phyloP scores from a whole-genome alignment of 345 rosid genomes.

The Populus davidiana region DNA sequence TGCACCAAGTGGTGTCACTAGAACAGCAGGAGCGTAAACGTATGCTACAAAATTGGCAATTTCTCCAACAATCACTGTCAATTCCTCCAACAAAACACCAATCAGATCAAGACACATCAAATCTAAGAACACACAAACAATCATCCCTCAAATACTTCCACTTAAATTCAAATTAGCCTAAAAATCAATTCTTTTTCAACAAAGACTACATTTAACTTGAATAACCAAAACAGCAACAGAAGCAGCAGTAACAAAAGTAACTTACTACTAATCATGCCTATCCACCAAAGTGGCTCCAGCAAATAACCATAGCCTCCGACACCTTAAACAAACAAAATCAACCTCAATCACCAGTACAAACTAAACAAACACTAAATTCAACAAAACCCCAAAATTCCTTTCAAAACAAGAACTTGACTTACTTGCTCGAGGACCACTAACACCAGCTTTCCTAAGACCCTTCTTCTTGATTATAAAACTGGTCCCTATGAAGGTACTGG shows the following conservation, averaged over 20 bases:
- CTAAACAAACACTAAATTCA: neutral
- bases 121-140: neutral
- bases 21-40: conserved; percentile 74
- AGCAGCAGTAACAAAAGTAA: conserved; percentile 1
- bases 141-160: neutral
- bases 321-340: conserved; percentile 30
- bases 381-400: neutral
- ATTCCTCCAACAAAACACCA: neutral
- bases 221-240: neutral
- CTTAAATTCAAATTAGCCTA: neutral
- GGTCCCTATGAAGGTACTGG: conserved; percentile 78
- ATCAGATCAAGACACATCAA: neutral
- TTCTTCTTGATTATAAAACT: conserved; percentile 87
- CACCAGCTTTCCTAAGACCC: conserved; percentile 63
- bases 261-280: conserved; percentile 84
- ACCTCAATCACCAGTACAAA: neutral
- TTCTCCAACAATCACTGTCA: conserved; percentile 74
- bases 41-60: conserved; percentile 67
- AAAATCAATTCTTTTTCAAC: neutral
- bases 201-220: neutral
- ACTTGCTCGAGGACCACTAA: conserved; percentile 68
- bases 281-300: conserved; percentile 85
- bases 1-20: conserved; percentile 77
- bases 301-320: conserved; percentile 76
- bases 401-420: neutral